Base-by-base conservation (phyloP, 164 flowering plant species). In the Vitis rotundifolia region DNA sequence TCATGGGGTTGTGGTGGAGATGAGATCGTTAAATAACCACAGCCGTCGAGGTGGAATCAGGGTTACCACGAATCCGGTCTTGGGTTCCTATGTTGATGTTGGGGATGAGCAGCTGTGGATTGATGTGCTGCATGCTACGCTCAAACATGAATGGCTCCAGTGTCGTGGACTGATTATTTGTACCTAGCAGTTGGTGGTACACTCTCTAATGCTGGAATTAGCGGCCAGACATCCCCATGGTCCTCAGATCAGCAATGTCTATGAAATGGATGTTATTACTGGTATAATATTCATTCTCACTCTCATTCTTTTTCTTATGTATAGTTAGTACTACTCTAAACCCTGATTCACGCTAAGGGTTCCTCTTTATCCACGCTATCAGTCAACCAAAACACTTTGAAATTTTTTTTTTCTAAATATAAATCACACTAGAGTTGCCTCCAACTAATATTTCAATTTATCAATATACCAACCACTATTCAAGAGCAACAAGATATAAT, bases 181-280 rank as follows among this genome's bases (percentile, higher is more conserved):
- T 83, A 91, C 70, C 80, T 94, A 1, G 86, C 88, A 1, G 94
- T 94, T 11, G 99, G 98, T 6, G 99, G 99, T 11, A 92, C 99
- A 14, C 86, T 94, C 7, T 92, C 98, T 4, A 92, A 92, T 67
- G 98, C 87, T 9, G 98, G 98, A 22, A 88, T 91, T 7, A 85
- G 98, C 50, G 97, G 97, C 11, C 96, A 92, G 57, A 64, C 88
- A 0, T 93, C 89, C 61, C 0, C 79, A 84, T 75, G 99, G 99
- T n/a, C 99, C 99, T 70, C 97, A 92, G 79, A 91, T 94, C 60
- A 82, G 77, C 80, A 92, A 89, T 70, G 98, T 94, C 5, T 66
- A 69, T 61, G 95, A 94, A 69, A 56, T 94, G 87, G 98, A 91
- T 64, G 96, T 94, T 28, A 64, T 90, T 44, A 90, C 92, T 18